Conservation (phyloP, 257 asterid genomes). For the Solanum tarijense region DNA sequence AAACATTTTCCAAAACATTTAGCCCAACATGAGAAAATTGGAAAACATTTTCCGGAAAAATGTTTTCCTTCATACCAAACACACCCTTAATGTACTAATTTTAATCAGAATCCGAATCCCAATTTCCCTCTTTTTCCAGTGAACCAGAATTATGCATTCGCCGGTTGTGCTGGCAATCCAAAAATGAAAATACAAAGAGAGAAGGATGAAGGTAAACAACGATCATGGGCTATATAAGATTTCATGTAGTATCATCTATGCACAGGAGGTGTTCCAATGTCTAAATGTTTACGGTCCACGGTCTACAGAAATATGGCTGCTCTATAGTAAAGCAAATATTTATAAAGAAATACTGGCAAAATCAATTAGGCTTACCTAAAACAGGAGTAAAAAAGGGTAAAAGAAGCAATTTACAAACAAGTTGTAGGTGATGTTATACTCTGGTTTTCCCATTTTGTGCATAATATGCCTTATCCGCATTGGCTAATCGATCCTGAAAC, state of each 20-base stretch:
- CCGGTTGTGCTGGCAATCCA: not conserved
- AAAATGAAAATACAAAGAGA: not conserved
- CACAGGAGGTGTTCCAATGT: not conserved
- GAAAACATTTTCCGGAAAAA: no score
- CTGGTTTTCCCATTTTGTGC: conserved; percentile 1
- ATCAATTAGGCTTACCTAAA: not conserved
- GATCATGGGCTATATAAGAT: not conserved
- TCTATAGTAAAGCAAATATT: not conserved
- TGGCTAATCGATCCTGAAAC: conserved; percentile 17
- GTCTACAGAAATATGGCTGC: not conserved
- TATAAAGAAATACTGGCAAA: not conserved
- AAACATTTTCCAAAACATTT: no score
- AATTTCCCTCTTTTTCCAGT: not conserved
- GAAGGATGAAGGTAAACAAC: not conserved
- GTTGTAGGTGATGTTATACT: not conserved
- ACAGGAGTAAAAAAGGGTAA: not conserved
- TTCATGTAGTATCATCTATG: not conserved
- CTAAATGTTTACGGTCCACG: not conserved
- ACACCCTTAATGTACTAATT: not conserved
- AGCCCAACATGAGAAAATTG: no score
- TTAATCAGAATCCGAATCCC: not conserved
- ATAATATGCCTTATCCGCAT: conserved; percentile 15
- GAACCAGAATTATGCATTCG: not conserved
- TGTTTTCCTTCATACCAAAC: no score
- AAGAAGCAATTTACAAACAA: conserved; percentile 6